Evolutionary conservation across 192 early-diverging fungal species (phyloP).

Genomic region (Coemansia sp.): DNA sequence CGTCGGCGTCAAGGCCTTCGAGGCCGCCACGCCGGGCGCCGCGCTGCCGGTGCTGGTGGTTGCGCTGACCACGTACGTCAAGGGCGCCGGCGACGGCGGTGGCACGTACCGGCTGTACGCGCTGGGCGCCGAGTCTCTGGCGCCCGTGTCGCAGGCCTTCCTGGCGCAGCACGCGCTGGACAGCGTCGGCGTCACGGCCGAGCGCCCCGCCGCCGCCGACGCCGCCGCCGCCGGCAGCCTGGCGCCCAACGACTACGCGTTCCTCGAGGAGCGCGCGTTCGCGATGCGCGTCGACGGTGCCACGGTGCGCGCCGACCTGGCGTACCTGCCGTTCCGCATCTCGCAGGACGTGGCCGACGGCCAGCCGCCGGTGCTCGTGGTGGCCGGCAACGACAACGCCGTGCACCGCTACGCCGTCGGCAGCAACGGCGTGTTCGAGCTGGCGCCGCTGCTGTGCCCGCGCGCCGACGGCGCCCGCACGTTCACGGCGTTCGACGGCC

Average conservation of each 20-base stretch:
- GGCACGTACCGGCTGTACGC: conserved; percentile 45
- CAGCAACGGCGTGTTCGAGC: conserved; percentile 35
- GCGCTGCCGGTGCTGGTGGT: conserved; percentile 26
- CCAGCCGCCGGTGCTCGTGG: conserved; percentile 39
- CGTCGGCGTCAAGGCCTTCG: conserved; percentile 51
- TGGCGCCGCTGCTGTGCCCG: conserved; percentile 42
- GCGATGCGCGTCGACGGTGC: conserved; percentile 12
- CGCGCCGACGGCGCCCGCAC: conserved; percentile 31
- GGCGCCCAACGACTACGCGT: conserved; percentile 42
- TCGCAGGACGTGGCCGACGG: conserved; percentile 44
- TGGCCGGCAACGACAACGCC: conserved; percentile 44
- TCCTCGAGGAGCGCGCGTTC: conserved; percentile 48
- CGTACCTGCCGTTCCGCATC: conserved; percentile 49
- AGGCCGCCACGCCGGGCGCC: conserved; percentile 7
- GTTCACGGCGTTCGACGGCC: conserved; percentile 42
- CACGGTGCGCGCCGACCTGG: conserved; percentile 27
- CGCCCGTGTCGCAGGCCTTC: conserved; percentile 28
- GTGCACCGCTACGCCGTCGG: conserved; percentile 51
- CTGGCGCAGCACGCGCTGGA: conserved; percentile 30
- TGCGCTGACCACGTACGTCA: conserved; percentile 50
- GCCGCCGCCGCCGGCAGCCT: conserved; percentile 1
- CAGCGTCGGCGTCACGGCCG: background rate
- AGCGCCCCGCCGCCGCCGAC: background rate
- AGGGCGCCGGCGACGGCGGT: conserved; percentile 17
- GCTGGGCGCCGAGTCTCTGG: conserved; percentile 35